Evolutionary conservation across 352 stramenopile species (phyloP).

Genomic region (Globisporangium acanthophoron): DNA sequence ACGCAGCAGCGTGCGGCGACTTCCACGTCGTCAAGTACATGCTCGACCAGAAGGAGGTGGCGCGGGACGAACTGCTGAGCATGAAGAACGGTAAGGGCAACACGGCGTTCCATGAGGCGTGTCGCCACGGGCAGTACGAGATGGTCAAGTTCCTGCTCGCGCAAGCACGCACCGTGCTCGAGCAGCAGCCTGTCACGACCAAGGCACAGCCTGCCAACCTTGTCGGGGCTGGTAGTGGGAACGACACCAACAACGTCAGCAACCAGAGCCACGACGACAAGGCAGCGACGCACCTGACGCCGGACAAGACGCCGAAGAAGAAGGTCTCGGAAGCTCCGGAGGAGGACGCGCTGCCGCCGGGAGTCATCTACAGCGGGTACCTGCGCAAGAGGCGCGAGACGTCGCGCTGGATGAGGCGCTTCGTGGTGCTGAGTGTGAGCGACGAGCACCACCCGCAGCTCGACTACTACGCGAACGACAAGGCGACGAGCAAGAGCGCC

Average conservation of each 20-base stretch:
- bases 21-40: slow-evolving; percentile 81
- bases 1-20: slow-evolving; percentile 54
- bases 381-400: slow-evolving; percentile 75
- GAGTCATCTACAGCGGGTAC: slow-evolving; percentile 43
- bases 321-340: slow-evolving; percentile 17
- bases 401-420: slow-evolving; percentile 78
- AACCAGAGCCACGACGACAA: slow-evolving; percentile 10
- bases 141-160: slow-evolving; percentile 64
- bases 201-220: background rate
- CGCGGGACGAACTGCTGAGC: slow-evolving; percentile 23
- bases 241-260: background rate
- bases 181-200: background rate
- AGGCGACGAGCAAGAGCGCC: slow-evolving; percentile 29
- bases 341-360: background rate
- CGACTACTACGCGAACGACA: slow-evolving; percentile 64
- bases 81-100: slow-evolving; percentile 48
- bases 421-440: slow-evolving; percentile 48
- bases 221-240: no score
- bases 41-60: slow-evolving; percentile 24
- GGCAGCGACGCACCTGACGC: background rate
- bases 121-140: slow-evolving; percentile 53
- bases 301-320: background rate
- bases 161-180: slow-evolving; percentile 9
- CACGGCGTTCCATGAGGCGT: slow-evolving; percentile 71
- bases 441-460: slow-evolving; percentile 36